phyloP scores from a whole-genome alignment of 768 basidiomycete genomes.

The Rossbeevera mucosa region DNA sequence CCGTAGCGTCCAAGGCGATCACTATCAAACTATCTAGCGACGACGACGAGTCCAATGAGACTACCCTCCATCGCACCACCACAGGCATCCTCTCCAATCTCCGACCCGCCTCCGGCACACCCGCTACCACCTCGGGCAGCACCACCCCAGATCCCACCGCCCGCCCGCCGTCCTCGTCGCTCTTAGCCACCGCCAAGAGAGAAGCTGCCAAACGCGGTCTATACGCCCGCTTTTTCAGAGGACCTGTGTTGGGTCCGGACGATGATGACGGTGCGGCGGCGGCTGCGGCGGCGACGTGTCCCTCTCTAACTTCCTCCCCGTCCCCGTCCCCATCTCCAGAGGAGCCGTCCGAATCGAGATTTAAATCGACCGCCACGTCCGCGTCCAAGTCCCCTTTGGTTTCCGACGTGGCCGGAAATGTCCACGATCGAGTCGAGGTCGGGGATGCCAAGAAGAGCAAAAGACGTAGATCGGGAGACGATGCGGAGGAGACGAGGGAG shows the following conservation, averaged over 20 bases:
- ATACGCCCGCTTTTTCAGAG: slow-evolving; percentile 80
- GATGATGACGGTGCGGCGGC: slow-evolving; percentile 1
- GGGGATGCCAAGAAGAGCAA: neutral
- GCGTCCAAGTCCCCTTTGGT: neutral
- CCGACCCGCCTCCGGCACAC: slow-evolving; percentile 48
- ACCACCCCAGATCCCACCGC: slow-evolving; percentile 34
- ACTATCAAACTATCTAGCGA: slow-evolving; percentile 59
- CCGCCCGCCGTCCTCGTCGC: slow-evolving; percentile 32
- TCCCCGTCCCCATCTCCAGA: neutral
- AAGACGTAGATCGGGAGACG: slow-evolving; percentile 11
- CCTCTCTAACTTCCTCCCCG: neutral
- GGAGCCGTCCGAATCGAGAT: neutral
- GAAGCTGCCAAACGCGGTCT: slow-evolving; percentile 72
- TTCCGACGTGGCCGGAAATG: neutral
- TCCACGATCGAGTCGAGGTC: neutral
- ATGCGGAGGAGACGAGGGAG: slow-evolving; percentile 14
- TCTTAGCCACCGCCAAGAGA: slow-evolving; percentile 65
- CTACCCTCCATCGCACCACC: slow-evolving; percentile 49
- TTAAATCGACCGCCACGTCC: neutral
- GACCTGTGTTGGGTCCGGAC: slow-evolving; percentile 60
- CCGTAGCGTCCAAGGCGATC: slow-evolving; percentile 79
- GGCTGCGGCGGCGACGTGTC: neutral
- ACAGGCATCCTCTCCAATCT: slow-evolving; percentile 77
- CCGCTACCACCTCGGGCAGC: slow-evolving; percentile 43
- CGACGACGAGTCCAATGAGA: slow-evolving; percentile 28